Conservation (phyloP, 2,329 filamentous ascomycete species). For the Penicillium sp. region DNA sequence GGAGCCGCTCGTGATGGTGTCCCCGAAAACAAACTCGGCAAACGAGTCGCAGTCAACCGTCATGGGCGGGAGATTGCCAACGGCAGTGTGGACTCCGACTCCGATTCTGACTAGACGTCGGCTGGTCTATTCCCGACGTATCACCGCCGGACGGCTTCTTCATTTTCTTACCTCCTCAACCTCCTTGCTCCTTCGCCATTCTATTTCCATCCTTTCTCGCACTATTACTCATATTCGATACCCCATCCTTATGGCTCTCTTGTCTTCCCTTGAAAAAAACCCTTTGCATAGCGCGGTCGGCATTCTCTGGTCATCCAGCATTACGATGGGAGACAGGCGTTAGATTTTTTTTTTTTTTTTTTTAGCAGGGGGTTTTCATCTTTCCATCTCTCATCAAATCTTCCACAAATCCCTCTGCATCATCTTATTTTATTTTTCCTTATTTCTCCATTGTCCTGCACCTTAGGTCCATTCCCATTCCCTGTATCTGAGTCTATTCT, state of each 20-base stretch:
- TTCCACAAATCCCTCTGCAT: conserved; percentile 13
- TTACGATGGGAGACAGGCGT: conserved; percentile 35
- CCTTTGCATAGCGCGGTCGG: conserved; percentile 43
- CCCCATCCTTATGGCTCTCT: conserved; percentile 34
- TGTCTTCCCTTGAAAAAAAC: conserved; percentile 24
- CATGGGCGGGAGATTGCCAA: conserved; percentile 37
- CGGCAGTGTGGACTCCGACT: conserved; percentile 34
- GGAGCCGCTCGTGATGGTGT: conserved; percentile 88
- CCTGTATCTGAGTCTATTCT: conserved; percentile 1
- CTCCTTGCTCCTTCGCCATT: conserved; percentile 5
- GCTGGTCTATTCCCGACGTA: conserved; percentile 1
- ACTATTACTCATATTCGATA: conserved; percentile 34
- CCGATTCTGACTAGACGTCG: conserved; percentile 24
- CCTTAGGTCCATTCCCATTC: conserved; percentile 1
- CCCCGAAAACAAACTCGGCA: conserved; percentile 71
- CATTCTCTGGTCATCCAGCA: conserved; percentile 34
- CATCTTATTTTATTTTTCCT: conserved; percentile 4
- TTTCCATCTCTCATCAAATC: conserved; percentile 5
- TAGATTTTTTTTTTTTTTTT: conserved; percentile 25
- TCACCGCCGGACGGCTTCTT: background rate
- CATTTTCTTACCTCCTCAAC: conserved; percentile 13
- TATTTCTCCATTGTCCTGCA: conserved; percentile 6
- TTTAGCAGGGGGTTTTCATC: conserved; percentile 7
- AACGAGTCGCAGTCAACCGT: conserved; percentile 60
- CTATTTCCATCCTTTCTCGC: background rate